A percentile compares a stretch with the other conserved stretches of the same genome.
Conservation (phyloP, 495 filamentous ascomycete genomes). For the Oleoguttula mirabilis region DNA sequence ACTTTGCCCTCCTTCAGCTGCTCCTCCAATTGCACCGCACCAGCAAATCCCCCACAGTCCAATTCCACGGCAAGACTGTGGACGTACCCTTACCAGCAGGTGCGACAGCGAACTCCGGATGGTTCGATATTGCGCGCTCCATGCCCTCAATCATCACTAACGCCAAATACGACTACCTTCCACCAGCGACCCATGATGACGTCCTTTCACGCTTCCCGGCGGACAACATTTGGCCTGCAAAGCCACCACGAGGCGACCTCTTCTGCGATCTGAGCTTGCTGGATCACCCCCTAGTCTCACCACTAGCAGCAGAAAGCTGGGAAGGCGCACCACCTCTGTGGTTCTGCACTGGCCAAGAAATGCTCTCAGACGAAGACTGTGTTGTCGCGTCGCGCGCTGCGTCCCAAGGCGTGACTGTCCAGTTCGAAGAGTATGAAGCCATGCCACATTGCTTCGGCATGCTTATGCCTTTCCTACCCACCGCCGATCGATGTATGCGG, state of each 20-base stretch:
- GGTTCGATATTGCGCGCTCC: conserved; percentile 64
- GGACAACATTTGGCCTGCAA: conserved; percentile 64
- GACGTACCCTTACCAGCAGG: conserved; percentile 59
- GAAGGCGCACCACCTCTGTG: conserved; percentile 55
- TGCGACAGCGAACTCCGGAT: conserved; percentile 52
- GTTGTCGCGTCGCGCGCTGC: conserved; percentile 49
- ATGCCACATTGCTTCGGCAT: conserved; percentile 83
- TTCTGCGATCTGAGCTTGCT: conserved; percentile 53
- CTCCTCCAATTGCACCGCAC: conserved; percentile 56
- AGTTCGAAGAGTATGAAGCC: conserved; percentile 65
- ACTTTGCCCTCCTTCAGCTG: conserved; percentile 57
- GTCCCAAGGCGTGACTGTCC: conserved; percentile 49
- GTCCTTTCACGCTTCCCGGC: conserved; percentile 33
- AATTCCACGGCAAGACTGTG: conserved; percentile 54
- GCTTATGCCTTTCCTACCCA: conserved; percentile 43
- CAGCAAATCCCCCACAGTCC: conserved; percentile 31
- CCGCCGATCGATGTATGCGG: conserved; percentile 41
- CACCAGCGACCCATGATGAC: conserved; percentile 29
- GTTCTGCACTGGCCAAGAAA: conserved; percentile 67
- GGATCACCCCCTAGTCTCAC: conserved; percentile 64
- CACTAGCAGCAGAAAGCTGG: conserved; percentile 54
- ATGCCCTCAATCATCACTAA: conserved; percentile 58
- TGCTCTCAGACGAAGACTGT: conserved; percentile 59
- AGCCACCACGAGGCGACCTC: conserved; percentile 55
- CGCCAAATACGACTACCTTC: conserved; percentile 63